Evolutionary conservation across 768 basidiomycete species (phyloP).

Genomic region (Roridomyces roridus): DNA sequence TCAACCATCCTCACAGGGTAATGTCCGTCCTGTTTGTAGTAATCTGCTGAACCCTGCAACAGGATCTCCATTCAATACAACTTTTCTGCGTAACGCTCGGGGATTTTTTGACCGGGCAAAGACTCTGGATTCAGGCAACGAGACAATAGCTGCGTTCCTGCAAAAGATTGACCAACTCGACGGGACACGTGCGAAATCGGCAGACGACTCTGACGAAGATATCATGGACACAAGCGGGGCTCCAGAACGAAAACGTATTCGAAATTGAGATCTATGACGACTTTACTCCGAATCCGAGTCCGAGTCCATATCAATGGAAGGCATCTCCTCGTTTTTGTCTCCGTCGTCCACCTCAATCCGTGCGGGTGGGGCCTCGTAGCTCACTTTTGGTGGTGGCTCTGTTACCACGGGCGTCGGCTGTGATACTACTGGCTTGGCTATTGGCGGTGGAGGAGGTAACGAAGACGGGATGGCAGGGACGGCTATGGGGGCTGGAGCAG

Average conservation of each 20-base stretch:
- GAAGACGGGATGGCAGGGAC: not conserved
- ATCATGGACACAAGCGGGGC: slow-evolving; percentile 27
- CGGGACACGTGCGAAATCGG: slow-evolving; percentile 5
- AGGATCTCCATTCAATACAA: slow-evolving; percentile 33
- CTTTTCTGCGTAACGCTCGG: slow-evolving; percentile 59
- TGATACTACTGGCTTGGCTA: not conserved
- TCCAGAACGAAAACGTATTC: slow-evolving; percentile 33
- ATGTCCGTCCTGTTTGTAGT: not conserved
- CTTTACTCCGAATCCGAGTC: slow-evolving; percentile 68
- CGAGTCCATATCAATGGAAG: slow-evolving; percentile 77
- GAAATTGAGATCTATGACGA: no score
- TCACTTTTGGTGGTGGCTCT: not conserved
- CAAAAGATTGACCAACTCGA: slow-evolving; percentile 19
- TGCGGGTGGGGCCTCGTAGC: not conserved
- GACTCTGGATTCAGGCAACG: slow-evolving; percentile 62
- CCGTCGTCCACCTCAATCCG: slow-evolving; percentile 32
- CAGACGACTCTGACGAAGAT: slow-evolving; percentile 44
- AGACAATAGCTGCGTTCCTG: slow-evolving; percentile 59
- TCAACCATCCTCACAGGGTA: slow-evolving; percentile 37
- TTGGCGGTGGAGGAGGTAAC: not conserved
- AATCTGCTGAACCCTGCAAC: not conserved
- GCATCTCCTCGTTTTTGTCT: slow-evolving; percentile 79
- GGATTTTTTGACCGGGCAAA: slow-evolving; percentile 70
- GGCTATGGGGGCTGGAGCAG: not conserved
- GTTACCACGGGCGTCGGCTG: no score